Percentiles rank a stretch among this genome's conserved stretches.
Conservation (phyloP, 2,329 filamentous ascomycete species). For the Microcyclosporella mali region DNA sequence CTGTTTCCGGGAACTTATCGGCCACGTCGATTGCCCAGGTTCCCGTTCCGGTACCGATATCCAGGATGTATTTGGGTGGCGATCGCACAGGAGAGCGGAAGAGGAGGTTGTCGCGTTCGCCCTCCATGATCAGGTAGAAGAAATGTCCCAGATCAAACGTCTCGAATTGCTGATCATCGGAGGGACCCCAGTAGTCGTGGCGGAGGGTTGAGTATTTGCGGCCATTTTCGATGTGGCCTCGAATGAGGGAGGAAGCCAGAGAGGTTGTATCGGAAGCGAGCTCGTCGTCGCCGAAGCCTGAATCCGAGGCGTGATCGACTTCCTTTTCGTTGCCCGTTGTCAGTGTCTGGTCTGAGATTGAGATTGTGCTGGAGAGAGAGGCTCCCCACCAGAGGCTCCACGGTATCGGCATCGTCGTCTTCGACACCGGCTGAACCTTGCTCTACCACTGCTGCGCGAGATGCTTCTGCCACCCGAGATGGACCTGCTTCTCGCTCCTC, state of each 20-base stretch:
- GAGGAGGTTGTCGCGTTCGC: constrained; percentile 17
- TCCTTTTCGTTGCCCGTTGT: constrained; percentile 1
- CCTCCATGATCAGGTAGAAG: constrained; percentile 18
- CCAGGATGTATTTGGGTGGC: constrained; percentile 34
- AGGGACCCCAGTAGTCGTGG: constrained; percentile 17
- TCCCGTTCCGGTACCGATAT: constrained; percentile 38
- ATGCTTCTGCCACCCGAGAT: too few species aligned
- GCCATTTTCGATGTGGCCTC: constrained; percentile 16
- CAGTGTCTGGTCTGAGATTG: not conserved
- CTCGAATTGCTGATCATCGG: constrained; percentile 18
- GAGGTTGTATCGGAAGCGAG: constrained; percentile 12
- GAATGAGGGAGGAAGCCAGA: constrained; percentile 10
- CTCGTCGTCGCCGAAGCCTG: constrained; percentile 12
- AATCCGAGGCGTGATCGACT: constrained; percentile 10
- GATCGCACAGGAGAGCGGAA: constrained; percentile 31
- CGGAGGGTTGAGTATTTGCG: constrained; percentile 13
- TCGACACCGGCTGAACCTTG: not conserved
- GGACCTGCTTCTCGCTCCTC: too few species aligned
- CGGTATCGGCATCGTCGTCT: constrained; percentile 1
- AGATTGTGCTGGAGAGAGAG: not conserved
- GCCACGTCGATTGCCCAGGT: constrained; percentile 29
- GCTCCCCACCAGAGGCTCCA: constrained; percentile 1
- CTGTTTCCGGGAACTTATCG: constrained; percentile 22
- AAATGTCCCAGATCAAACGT: constrained; percentile 14
- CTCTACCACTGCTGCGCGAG: too few species aligned